These are phyloP conservation scores for Xylariaceae sp. DNA, from an alignment of 2,329 filamentous ascomycete genomes.

Conservation along the genomic window DNA sequence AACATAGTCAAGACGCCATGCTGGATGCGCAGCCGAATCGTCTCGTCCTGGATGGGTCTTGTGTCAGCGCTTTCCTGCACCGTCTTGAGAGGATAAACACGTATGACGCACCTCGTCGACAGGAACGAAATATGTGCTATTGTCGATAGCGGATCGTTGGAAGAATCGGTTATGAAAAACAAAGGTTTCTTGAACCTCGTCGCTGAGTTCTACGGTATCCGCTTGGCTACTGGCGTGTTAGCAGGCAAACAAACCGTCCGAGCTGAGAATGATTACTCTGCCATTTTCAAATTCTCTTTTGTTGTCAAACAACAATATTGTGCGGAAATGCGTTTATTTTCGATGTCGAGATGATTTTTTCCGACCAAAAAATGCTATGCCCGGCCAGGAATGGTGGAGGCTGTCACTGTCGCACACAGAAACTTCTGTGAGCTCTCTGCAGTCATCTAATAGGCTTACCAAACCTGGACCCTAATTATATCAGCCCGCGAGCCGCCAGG, in stretches of 20 bases:
- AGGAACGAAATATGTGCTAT: conserved; percentile 62
- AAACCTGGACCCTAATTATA: conserved; percentile 16
- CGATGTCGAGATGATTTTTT: conserved; percentile 8
- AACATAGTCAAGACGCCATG: conserved; percentile 59
- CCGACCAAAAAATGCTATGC: not conserved
- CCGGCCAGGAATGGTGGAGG: conserved; percentile 14
- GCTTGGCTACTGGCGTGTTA: conserved; percentile 38
- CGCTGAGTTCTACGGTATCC: conserved; percentile 42
- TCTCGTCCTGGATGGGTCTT: conserved; percentile 54
- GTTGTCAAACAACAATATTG: conserved; percentile 1
- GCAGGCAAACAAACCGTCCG: conserved; percentile 17
- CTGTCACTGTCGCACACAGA: conserved; percentile 15
- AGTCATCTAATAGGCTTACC: conserved; percentile 23
- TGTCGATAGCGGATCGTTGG: conserved; percentile 62
- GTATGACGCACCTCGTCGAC: conserved; percentile 59
- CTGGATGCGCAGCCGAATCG: conserved; percentile 59
- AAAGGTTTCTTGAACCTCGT: conserved; percentile 57
- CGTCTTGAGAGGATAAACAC: not conserved
- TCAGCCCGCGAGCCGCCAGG: conserved; percentile 19
- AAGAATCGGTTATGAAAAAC: conserved; percentile 60
- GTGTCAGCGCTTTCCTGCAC: conserved; percentile 6
- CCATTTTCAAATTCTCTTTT: conserved; percentile 23
- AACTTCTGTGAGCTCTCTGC: conserved; percentile 14
- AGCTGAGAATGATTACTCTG: conserved; percentile 26
- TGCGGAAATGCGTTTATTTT: conserved; percentile 3